These are phyloP conservation scores for Russula dissimulans DNA, from an alignment of 768 basidiomycete genomes.

Conservation along the genomic window DNA sequence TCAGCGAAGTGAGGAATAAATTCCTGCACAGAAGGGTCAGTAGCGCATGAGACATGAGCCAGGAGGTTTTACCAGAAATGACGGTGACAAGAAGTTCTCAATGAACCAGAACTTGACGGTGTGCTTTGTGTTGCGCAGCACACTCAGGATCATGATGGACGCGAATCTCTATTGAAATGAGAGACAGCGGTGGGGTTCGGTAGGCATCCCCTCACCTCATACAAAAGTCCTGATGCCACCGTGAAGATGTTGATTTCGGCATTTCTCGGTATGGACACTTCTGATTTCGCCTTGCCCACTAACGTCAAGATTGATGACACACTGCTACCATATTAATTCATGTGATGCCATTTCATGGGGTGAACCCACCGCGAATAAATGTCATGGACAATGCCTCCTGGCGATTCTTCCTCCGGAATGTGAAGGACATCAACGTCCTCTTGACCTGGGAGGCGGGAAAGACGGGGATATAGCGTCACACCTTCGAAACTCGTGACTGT, in stretches of 20 bases:
- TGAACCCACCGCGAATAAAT: conserved; percentile 43
- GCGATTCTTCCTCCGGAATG: conserved; percentile 28
- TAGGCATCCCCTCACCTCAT: conserved; percentile 53
- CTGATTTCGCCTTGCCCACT: conserved; percentile 13
- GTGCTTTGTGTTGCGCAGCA: conserved; percentile 86
- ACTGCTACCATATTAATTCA: conserved; percentile 19
- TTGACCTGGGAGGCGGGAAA: conserved; percentile 63
- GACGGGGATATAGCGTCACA: conserved; percentile 75
- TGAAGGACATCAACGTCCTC: conserved; percentile 72
- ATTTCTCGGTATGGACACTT: conserved; percentile 32
- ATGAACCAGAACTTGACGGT: conserved; percentile 99
- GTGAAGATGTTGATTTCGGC: conserved; percentile 99
- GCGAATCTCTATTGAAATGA: conserved; percentile 67
- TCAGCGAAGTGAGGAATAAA: conserved; percentile 89
- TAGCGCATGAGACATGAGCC: background rate
- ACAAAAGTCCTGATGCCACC: conserved; percentile 91
- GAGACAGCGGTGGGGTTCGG: background rate
- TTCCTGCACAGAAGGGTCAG: conserved; percentile 42
- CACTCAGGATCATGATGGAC: conserved; percentile 96
- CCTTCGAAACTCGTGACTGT: conserved; percentile 88
- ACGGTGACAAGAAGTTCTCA: conserved; percentile 96
- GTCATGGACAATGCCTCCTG: conserved; percentile 37
- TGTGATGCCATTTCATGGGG: background rate
- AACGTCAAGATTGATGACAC: conserved; percentile 24
- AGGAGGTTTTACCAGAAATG: conserved; percentile 63